Base-by-base conservation (phyloP, 805 yeast species). In the Vanderwaltozyma tropicalis region DNA sequence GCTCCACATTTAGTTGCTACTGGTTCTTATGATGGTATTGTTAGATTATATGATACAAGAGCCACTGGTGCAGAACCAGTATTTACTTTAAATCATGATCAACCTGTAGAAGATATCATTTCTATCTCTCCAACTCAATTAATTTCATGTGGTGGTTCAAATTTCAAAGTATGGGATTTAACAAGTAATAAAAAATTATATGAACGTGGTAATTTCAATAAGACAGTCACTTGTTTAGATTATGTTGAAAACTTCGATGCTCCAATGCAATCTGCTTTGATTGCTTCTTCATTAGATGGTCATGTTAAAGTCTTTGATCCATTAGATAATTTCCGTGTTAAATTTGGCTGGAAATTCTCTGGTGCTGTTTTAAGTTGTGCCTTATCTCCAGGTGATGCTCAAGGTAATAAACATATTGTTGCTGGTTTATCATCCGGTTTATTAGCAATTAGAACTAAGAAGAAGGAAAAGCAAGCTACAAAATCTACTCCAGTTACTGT, bases 321-420 rank as follows among this genome's bases (percentile, higher is more conserved):
- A 28, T 63, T 72, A 20, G 72, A 80, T 17, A 72, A 74, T 49
- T 88, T 89, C 85, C 82, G 80, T 43, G 95, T 89, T 43, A 84
- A 81, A 57, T 89, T 87, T 57, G 96, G 96, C 34, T 89, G 97
- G 96, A 89, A 88, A 62, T 89, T 83, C 55, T 95, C 96, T 26
- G 86, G 89, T 18, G 94, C 95, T 28, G 96, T 92, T 0, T 67
- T 92, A 48, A 70, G 85, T 50, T 78, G 95, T 56, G 97, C 88
- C 12, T 80, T 85, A 10, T 85, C 96, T 8, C 96, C 97, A 20
- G 69, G 58, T 25, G 56, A 48, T 32, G 53, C 57, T 5, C 55
- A 53, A 38, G 59, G 59, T 28, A 60, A 59, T 49, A 81, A 83
- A 63, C 97, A 92, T 65, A 71, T 92, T 46, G 96, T 85, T 27